Evolutionary conservation across 2,329 filamentous ascomycete species (phyloP), one percentile per base, ranked within the genome.

Genomic region (Drechslera avenae): DNA sequence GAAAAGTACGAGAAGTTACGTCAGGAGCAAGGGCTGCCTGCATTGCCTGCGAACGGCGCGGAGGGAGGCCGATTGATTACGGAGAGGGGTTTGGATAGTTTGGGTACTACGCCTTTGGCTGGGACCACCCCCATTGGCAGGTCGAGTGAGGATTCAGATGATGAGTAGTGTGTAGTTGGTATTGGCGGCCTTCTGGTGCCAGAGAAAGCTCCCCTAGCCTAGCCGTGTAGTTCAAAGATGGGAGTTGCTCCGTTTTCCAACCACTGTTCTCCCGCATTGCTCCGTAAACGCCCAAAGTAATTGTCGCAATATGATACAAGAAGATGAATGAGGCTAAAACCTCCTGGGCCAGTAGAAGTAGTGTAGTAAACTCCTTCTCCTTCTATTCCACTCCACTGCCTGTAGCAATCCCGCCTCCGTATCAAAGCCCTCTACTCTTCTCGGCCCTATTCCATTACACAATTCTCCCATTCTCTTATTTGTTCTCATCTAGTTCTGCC

Each of bases 401-500:
- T 41, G 26, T n/a, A 21, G n/a, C 33, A 37, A 21, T 30, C 10
- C n/a, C n/a, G n/a, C n/a, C n/a, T n/a, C n/a, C n/a, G 7, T 23
- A 18, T 7, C 17, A 37, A 18, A 21, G 10, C 19, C 21, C 31
- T 19, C 31, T 14, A 10, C 21, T 31, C 14, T 39, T 30, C 35
- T 17, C 26, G 10, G n/a, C 28, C 26, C 33, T 32, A 3, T 8
- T 3, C 18, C 7, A 13, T 2, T 12, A 17, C 9, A 39, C 36
- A 30, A 17, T 7, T 26, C 19, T 23, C 17, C 13, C 7, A 3
- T 17, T 23, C 45, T 37, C 35, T 56, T 44, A 69, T 55, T 83
- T 86, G 67, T 89, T 87, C 66, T 82, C 83, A 71, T 90, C 87
- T 68, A 91, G 87, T 55, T 93, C 89, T 41, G 83, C 83, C 90